Conservation (phyloP, 441 rosid species). For the Populus hybrid region DNA sequence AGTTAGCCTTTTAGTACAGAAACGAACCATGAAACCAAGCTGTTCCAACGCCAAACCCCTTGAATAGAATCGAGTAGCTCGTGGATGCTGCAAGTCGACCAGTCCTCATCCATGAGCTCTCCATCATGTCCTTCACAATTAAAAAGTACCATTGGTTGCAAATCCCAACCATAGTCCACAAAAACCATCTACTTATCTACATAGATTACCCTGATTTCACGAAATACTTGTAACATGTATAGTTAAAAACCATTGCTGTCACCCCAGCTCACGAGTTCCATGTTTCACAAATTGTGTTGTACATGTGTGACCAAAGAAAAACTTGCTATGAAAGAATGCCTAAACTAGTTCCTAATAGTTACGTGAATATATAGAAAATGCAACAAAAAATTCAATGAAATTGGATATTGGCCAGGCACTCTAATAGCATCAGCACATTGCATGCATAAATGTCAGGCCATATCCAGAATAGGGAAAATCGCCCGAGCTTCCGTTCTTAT, state of each 20-base stretch:
- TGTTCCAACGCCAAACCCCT: not conserved
- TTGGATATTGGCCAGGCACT: not conserved
- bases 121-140: too few relatives aligned
- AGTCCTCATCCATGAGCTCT: not conserved
- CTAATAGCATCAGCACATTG: not conserved
- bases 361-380: not conserved
- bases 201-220: not conserved
- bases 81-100: not conserved
- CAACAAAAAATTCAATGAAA: not conserved
- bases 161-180: too few relatives aligned
- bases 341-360: not conserved
- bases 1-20: too few relatives aligned
- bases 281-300: too few relatives aligned
- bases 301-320: too few relatives aligned
- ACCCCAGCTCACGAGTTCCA: too few relatives aligned
- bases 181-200: too few relatives aligned
- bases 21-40: too few relatives aligned
- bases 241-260: too few relatives aligned
- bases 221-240: too few relatives aligned
- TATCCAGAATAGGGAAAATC: not conserved
- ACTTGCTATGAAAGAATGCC: not conserved
- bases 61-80: not conserved
- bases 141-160: too few relatives aligned
- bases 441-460: not conserved
- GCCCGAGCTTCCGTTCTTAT: not conserved